Percentiles rank a stretch among this genome's conserved stretches.
Conservation (phyloP, 192 early-diverging fungal genomes). For the Coemansia sp. region DNA sequence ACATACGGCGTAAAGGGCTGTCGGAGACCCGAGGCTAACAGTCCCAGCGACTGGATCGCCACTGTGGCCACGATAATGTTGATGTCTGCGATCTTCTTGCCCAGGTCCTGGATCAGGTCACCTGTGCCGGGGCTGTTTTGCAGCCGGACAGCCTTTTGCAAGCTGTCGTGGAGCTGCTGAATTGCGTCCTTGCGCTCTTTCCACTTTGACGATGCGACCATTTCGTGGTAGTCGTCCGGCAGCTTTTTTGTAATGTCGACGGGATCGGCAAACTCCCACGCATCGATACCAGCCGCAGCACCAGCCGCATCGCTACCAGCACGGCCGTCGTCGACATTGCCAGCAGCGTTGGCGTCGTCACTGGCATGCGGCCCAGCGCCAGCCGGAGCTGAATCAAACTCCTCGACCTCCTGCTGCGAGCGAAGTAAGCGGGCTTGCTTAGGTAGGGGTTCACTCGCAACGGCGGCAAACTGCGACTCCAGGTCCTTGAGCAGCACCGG, state of each 20-base stretch:
- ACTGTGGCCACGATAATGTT: slow-evolving; percentile 86
- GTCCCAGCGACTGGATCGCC: slow-evolving; percentile 82
- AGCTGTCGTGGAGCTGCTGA: slow-evolving; percentile 64
- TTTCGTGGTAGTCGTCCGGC: slow-evolving; percentile 75
- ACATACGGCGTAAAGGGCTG: slow-evolving; percentile 82
- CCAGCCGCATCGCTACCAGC: slow-evolving; percentile 23
- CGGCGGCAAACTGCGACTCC: slow-evolving; percentile 76
- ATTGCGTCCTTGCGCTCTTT: slow-evolving; percentile 94
- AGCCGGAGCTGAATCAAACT: slow-evolving; percentile 12
- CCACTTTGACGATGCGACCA: slow-evolving; percentile 82
- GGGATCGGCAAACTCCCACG: slow-evolving; percentile 85
- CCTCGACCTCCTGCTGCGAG: slow-evolving; percentile 73
- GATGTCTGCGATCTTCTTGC: slow-evolving; percentile 84
- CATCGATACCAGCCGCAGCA: slow-evolving; percentile 64
- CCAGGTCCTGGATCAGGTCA: slow-evolving; percentile 81
- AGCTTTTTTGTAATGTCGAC: slow-evolving; percentile 91
- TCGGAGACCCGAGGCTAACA: slow-evolving; percentile 79
- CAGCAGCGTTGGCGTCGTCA: slow-evolving; percentile 44
- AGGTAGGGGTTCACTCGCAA: slow-evolving; percentile 63
- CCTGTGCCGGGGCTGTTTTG: slow-evolving; percentile 59
- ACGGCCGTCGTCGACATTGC: slow-evolving; percentile 6
- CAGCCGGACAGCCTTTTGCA: slow-evolving; percentile 45
- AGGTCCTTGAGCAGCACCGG: slow-evolving; percentile 96
- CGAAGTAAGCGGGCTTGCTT: slow-evolving; percentile 74
- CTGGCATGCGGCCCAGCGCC: not conserved